Base-by-base conservation (phyloP, 441 rosid species). In the Jatropha multifida region DNA sequence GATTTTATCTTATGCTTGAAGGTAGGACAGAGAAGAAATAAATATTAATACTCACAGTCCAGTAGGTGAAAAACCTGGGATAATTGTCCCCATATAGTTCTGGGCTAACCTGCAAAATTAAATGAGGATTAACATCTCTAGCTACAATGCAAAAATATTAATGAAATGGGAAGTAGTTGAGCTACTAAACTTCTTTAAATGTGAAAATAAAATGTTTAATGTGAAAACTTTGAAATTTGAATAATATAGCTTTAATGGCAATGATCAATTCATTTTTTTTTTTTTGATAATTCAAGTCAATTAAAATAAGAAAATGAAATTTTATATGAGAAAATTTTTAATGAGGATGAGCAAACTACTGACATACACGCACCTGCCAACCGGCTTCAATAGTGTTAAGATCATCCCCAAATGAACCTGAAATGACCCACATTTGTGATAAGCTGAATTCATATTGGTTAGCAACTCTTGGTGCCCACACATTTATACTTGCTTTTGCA, bases 341-440 rank as follows among this genome's bases (percentile, higher is more conserved):
- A 8, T 27, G 23, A 12, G 4, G 14, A 17, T 2, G 20, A 52
- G 40, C 56, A 41, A 40, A 63, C n/a, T 1, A 75, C 58, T 40
- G 18, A 74, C 64, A 52, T 17, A 18, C 81, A 52, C 56, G 15
- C 81, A 82, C 99, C 89, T 96, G 99, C 99, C 99, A 96, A 46
- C 99, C 99, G 76, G 99, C 97, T 87, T 96, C 99, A 71, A 96
- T 93, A 78, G 99, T 96, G 79, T 96, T 96, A 55, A 96, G 98
- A 81, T 96, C 99, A 64, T 92, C 77, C 0, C 93, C 93, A 61
- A 96, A 96, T 0, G 98, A 92, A 65, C 98, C 99, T 11, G 99
- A 94, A 67, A 96, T 90, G 82, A 96, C 90, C 99, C 99, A 96
- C 86, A 96, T 75, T 60, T 96, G 99, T 2, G 99, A 96, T 75